Evolutionary conservation across 2,329 filamentous ascomycete genomes (phyloP), one percentile per base, ranked within the genome.

Genomic region (Penicillium verrucosum): DNA sequence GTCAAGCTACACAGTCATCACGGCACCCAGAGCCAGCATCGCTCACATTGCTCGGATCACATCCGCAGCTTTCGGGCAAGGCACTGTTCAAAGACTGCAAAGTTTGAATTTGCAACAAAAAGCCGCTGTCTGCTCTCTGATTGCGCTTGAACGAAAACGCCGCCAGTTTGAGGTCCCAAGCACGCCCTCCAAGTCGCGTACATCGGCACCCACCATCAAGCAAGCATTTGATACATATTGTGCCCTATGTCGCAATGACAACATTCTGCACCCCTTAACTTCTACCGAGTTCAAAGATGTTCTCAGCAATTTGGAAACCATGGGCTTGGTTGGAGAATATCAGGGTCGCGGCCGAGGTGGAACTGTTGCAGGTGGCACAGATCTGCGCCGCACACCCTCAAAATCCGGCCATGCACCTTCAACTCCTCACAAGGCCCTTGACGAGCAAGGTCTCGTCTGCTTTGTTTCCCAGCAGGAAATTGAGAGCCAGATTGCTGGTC

Each of bases 91-190:
- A 66, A 85, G 94, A 56, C 84, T 99, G 14, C 88, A 89, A 73
- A 86, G 87, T 5, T 84, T 99, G 55, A 99, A 97, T 71, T 82
- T 99, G 2, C 95, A 99, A 71, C 94, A 99, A 74, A 97, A 96
- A 73, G 94, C 93, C 4, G 92, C 93, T 0, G 81, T 99, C 10
- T 99, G 94, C 76, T 86, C 93, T 0, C 81, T 99, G 14, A 82
- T 93, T 38, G 90, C 91, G 2, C 85, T 94, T n/a, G 92, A 97
- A 72, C 90, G 89, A 66, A 86, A 85, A 60, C 55, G 83, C 77
- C 66, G 77, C 67, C 38, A 86, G 40, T 58, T 68, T n/a, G 72
- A 77, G 27, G 63, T 76, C 11, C 72, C 70, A 48, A 68, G 64
- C 43, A 80, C 88, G 1, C 87, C 88, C 0, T 86, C 85, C 10